These are phyloP conservation scores for Quercus glauca DNA, from an alignment of 306 rosid genomes.

Conservation along the genomic window DNA sequence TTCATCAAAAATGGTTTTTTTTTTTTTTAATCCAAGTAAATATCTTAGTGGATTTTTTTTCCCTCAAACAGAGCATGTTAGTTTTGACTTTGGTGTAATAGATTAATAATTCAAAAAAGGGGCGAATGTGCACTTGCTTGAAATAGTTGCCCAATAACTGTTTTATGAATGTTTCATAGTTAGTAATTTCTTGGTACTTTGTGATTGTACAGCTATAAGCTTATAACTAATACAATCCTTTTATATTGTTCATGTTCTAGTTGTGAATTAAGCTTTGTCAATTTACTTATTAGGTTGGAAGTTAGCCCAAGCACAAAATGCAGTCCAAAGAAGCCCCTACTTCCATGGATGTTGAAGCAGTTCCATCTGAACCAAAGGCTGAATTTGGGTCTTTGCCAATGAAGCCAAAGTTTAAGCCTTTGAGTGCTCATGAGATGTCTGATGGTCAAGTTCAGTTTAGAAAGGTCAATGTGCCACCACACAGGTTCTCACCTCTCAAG, in stretches of 20 bases:
- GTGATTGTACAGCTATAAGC: background rate
- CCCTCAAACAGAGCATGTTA: background rate
- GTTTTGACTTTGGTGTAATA: background rate
- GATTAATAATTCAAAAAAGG: background rate
- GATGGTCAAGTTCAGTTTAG: constrained; percentile 80
- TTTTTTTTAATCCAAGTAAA: too few relatives aligned
- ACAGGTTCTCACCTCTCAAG: constrained; percentile 82
- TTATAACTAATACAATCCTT: background rate
- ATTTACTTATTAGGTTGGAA: background rate
- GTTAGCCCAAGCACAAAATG: constrained; percentile 37
- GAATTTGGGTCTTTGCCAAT: constrained; percentile 44
- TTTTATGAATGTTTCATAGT: background rate
- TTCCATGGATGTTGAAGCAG: constrained; percentile 59
- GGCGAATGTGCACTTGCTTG: too few relatives aligned
- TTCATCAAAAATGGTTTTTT: too few relatives aligned
- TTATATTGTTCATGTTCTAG: background rate
- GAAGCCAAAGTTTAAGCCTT: constrained; percentile 65
- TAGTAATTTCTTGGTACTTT: background rate
- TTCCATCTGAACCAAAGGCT: constrained; percentile 25
- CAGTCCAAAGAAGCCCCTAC: constrained; percentile 43
- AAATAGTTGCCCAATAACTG: too few relatives aligned
- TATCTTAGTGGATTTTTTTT: background rate
- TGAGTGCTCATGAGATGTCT: constrained; percentile 86
- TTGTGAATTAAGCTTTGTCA: background rate
- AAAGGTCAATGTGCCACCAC: constrained; percentile 75